Percentiles rank a stretch among this genome's conserved stretches.
These are phyloP conservation scores for Xylona heveae DNA, from an alignment of 495 filamentous ascomycete species.

Conservation along the genomic window DNA sequence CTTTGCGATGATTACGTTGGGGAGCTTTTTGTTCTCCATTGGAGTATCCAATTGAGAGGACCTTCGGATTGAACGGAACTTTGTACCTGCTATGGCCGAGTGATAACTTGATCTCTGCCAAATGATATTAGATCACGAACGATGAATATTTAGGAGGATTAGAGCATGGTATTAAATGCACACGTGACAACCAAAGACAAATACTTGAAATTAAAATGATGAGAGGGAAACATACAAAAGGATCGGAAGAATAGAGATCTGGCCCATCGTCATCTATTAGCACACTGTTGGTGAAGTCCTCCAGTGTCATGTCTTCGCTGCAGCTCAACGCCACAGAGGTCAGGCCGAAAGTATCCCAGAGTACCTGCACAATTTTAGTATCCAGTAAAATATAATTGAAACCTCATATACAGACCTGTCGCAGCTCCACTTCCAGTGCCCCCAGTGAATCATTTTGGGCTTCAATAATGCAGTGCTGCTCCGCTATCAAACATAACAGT, in stretches of 20 bases:
- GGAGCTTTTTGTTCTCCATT: constrained; percentile 29
- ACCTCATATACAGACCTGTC: constrained; percentile 27
- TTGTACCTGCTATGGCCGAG: too few relatives aligned
- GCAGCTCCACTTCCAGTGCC: constrained; percentile 47
- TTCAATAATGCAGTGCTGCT: constrained; percentile 76
- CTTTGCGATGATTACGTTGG: constrained; percentile 63
- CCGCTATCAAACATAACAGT: constrained; percentile 54
- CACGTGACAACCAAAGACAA: too few relatives aligned
- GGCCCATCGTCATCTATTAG: constrained; percentile 22
- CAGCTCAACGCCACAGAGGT: constrained; percentile 46
- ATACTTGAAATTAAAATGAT: background rate
- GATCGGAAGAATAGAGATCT: constrained; percentile 14
- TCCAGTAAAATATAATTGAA: background rate
- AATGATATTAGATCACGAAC: too few relatives aligned
- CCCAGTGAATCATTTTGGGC: constrained; percentile 38
- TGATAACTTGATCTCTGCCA: too few relatives aligned
- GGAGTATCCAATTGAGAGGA: too few relatives aligned
- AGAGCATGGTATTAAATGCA: too few relatives aligned
- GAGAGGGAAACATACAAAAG: constrained; percentile 12
- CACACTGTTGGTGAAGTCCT: constrained; percentile 55
- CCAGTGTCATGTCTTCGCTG: constrained; percentile 45
- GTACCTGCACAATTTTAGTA: background rate
- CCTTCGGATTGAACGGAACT: too few relatives aligned
- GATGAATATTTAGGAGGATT: too few relatives aligned
- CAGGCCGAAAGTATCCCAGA: constrained; percentile 33